Evolutionary conservation across 1,139 yeast species (phyloP), one percentile per base, ranked within the genome.

Genomic region (Debaryomyces sp.): DNA sequence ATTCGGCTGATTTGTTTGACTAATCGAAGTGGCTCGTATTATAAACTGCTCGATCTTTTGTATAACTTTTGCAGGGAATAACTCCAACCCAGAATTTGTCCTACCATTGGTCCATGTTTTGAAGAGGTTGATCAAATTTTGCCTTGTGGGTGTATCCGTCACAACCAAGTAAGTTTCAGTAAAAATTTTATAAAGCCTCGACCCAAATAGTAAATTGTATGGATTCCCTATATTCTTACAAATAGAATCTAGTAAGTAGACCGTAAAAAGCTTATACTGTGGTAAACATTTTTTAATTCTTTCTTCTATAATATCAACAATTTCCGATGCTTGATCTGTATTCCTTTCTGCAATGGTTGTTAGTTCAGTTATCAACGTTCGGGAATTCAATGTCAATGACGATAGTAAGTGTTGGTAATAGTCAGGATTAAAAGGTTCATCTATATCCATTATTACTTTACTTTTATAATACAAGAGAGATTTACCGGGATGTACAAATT

Each of bases 161-260:
- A 74, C 77, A 37, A 71, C 62, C 40, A 70, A 58, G 54, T 74
- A 76, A 2, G 75, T 66, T 40, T 71, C 75, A 7, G 75, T 67
- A 58, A 72, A 76, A 29, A 66, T 58, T 46, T 63, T 62, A 59
- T 64, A 72, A 43, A 76, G 55, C 48, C 67, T 65, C 29, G 60
- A 53, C 32, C 72, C 69, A 55, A 75, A 73, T 41, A 74, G 55
- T 37, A 71, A 54, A 53, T 72, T 73, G 57, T 74, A 76, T 5
- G 81, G 80, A 50, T 70, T 73, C 12, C 80, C 79, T 39, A 75
- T 64, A 57, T 68, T 73, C 55, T 75, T 75, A 55, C 73, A 65
- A 21, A 76, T 72, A 36, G 75, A 70, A 58, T 76, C 80, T 58
- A 76, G 55, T 41, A 75, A 58, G 54, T 76, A 76, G 45, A 76